Conservation (phyloP, 2,329 filamentous ascomycete species). For the Cladosporium velox region DNA sequence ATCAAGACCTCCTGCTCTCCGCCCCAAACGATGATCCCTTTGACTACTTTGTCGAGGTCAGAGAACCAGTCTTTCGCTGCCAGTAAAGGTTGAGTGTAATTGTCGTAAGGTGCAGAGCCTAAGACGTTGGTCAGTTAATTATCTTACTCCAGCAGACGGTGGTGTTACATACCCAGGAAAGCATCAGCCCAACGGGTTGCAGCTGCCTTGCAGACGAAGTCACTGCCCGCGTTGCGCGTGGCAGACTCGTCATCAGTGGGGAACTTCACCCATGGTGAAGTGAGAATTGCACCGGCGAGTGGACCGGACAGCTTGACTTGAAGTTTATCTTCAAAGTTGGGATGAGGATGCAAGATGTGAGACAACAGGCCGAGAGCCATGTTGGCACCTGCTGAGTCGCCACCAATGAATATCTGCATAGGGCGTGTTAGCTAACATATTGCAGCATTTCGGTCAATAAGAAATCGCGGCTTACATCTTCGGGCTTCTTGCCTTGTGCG, state of each 20-base stretch:
- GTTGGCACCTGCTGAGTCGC: conserved; percentile 59
- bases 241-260: conserved; percentile 47
- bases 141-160: neutral
- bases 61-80: conserved; percentile 58
- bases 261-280: conserved; percentile 62
- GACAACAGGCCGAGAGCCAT: conserved; percentile 49
- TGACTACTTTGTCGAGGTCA: conserved; percentile 46
- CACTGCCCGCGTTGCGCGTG: conserved; percentile 51
- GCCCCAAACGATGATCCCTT: conserved; percentile 54
- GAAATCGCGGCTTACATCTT: conserved; percentile 31
- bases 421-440: conserved; percentile 10
- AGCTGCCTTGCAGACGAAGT: conserved; percentile 50
- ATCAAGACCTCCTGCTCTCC: conserved; percentile 60
- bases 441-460: neutral
- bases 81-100: conserved; percentile 56
- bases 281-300: conserved; percentile 54
- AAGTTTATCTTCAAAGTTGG: conserved; percentile 43
- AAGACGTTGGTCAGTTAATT: neutral
- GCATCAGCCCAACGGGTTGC: conserved; percentile 50
- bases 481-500: conserved; percentile 38
- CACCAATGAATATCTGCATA: conserved; percentile 48
- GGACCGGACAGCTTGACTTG: conserved; percentile 44
- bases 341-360: conserved; percentile 59
- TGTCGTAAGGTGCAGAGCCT: conserved; percentile 39
- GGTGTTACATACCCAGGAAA: conserved; percentile 46